Base-by-base conservation (phyloP, 2,329 filamentous ascomycete genomes). In the Penicillium sp. region DNA sequence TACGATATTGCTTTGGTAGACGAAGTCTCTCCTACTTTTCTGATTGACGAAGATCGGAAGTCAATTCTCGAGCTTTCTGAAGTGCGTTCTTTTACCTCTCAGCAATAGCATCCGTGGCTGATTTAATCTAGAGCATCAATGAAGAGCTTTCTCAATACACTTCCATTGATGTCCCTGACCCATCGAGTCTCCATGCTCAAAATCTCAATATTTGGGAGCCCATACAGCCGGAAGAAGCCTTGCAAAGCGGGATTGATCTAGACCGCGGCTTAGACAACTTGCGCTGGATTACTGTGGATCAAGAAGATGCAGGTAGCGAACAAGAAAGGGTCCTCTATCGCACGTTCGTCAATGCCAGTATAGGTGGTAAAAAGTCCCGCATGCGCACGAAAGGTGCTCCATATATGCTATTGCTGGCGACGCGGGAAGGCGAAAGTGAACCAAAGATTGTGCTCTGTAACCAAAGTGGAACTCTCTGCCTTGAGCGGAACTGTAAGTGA, bases 371-470 rank as follows among this genome's bases (percentile, higher is more conserved):
- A 48, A 67, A 56, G 41, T 61, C 61, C 18, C 65, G 69, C 36
- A 66, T 70, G 62, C 64, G 63, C 42, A 67, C 66, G 2, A 67
- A 65, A 44, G 62, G 63, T 7, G 68, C 69, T 16, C 67, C 69
- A 7, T 71, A 71, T 35, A 67, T 71, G 67, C 58, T 71, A 5
- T 51, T 70, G 8, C 18, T 71, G 11, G 67, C 63, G 9, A 65
- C 66, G 2, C 62, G 56, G 19, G 63, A 69, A 3, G 69, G 68
- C 3, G 67, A 70, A 50, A 70, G 65, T 36, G 68, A 71, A 39
- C 68, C 67, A 2, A 70, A 66, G 29, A 58, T 71, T 18, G 62
- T 67, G 7, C 48, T 71, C 14, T 70, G 67, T 46, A 71, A 71
- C 23, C 69, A 71, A 52, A 69, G 63, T 43, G 67, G 69, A 8